These are phyloP conservation scores for Codiaeum variegatum DNA, from an alignment of 441 rosid genomes.

Conservation along the genomic window DNA sequence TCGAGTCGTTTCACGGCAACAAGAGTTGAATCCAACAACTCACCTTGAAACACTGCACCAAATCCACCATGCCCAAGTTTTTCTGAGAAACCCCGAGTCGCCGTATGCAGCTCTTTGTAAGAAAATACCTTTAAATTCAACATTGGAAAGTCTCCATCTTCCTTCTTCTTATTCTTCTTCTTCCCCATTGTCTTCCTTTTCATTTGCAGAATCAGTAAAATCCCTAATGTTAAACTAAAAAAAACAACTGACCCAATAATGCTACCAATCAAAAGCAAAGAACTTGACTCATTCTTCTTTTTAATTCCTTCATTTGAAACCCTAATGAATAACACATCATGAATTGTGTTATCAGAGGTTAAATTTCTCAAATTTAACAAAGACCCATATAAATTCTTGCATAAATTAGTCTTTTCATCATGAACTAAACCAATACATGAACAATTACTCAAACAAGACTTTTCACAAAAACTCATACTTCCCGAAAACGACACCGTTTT, in stretches of 20 bases:
- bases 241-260: conserved; percentile 46
- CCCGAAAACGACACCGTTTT: conserved; percentile 30
- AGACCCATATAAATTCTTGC: conserved; percentile 52
- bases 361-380: conserved; percentile 53
- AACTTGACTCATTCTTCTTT: conserved; percentile 34
- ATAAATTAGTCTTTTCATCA: conserved; percentile 36
- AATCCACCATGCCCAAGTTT: conserved; percentile 88
- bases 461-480: conserved; percentile 46
- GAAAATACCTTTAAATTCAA: conserved; percentile 66
- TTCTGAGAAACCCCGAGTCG: conserved; percentile 58
- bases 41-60: conserved; percentile 74
- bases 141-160: conserved; percentile 42
- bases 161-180: conserved; percentile 23
- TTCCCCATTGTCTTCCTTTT: conserved; percentile 32
- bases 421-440: conserved; percentile 68
- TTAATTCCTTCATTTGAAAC: conserved; percentile 31
- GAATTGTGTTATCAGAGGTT: conserved; percentile 29
- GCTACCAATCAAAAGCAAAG: conserved; percentile 41
- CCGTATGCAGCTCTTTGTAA: conserved; percentile 60
- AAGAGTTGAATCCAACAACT: conserved; percentile 49
- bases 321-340: conserved; percentile 47
- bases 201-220: conserved; percentile 36
- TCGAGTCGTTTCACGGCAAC: conserved; percentile 86
- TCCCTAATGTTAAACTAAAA: conserved; percentile 33
- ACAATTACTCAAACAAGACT: conserved; percentile 51